Base-by-base conservation (phyloP, 139 green algal species). In the Bryopsis sp. region DNA sequence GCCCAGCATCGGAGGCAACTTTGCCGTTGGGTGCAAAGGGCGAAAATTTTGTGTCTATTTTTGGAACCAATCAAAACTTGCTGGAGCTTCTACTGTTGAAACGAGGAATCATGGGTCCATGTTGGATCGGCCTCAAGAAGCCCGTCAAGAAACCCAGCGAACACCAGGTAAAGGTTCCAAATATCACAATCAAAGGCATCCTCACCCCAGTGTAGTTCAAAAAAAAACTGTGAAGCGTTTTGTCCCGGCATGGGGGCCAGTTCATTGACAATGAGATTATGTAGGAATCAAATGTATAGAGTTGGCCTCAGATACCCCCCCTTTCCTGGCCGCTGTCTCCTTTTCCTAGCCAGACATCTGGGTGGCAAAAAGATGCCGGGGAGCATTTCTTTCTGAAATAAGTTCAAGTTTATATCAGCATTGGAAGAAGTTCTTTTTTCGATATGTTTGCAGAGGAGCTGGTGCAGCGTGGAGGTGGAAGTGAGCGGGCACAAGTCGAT, bases 71-170 rank as follows among this genome's bases (percentile, higher is more conserved):
- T 48, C 79, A 91, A 72, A 86, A 68, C 59, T 58, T 67, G 26
- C 79, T 98, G 46, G 94, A 99, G 88, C 71, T 82, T 1, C 64
- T 99, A 39, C 62, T 92, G 61, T 59, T 99, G 15, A 99, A 98
- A 87, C 80, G 94, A 5, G 74, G 77, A 46, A 61, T 99, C 47
- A 96, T 90, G 85, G 94, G 95, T 2, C 91, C 94, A 5, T 74
- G 70, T 67, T 99, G 94, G 94, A 54, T 97, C 3, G 43, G 64
- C 1, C 39, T 99, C 2, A 47, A 47, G 26, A 72, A 74, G 29
- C 76, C 90, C 0, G 61, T 46, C 19, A 43, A 36, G 37, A 24
- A 35, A 37, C 28, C 48, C n/a, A n/a, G n/a, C n/a, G n/a, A n/a
- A n/a, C n/a, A n/a, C n/a, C n/a, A n/a, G n/a, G n/a, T n/a, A 70